Percentiles rank a stretch among this genome's conserved stretches.
These are phyloP conservation scores for Cryptococcus jaspeensis DNA, from an alignment of 1,284 basidiomycete species.

Conservation along the genomic window DNA sequence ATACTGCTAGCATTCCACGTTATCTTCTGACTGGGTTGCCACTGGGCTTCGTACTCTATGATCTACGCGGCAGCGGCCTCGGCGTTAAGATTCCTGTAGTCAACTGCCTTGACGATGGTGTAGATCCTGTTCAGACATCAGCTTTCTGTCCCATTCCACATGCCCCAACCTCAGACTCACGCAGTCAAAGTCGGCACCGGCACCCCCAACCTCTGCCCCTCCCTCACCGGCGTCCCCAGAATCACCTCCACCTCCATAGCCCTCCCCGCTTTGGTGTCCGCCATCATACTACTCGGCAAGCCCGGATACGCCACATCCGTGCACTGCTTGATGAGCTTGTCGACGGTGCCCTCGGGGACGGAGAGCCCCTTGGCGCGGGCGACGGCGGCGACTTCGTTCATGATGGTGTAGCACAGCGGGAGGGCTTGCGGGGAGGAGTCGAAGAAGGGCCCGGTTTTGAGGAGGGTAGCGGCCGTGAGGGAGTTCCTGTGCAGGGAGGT, in stretches of 20 bases:
- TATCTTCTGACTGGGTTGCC: too few species aligned
- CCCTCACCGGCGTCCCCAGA: slow-evolving; percentile 49
- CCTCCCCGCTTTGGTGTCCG: slow-evolving; percentile 42
- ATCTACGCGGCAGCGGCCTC: slow-evolving; percentile 21
- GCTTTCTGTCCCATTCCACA: not conserved
- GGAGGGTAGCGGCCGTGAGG: slow-evolving; percentile 43
- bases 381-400: slow-evolving; percentile 49
- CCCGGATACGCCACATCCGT: slow-evolving; percentile 38
- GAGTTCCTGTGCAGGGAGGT: slow-evolving; percentile 38
- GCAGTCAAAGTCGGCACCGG: slow-evolving; percentile 46
- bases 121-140: slow-evolving; percentile 31
- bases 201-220: slow-evolving; percentile 49
- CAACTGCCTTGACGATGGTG: slow-evolving; percentile 45
- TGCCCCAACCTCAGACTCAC: slow-evolving; percentile 24
- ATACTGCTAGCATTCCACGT: not conserved
- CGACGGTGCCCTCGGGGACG: slow-evolving; percentile 44
- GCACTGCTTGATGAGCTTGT: slow-evolving; percentile 45
- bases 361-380: slow-evolving; percentile 50
- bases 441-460: slow-evolving; percentile 47
- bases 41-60: too few species aligned
- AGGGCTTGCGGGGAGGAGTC: slow-evolving; percentile 37
- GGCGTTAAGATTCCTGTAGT: slow-evolving; percentile 43
- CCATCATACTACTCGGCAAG: slow-evolving; percentile 49
- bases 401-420: slow-evolving; percentile 39
- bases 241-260: slow-evolving; percentile 52